Evolutionary conservation across 345 rosid species (phyloP).

Genomic region (Populus euphratica): DNA sequence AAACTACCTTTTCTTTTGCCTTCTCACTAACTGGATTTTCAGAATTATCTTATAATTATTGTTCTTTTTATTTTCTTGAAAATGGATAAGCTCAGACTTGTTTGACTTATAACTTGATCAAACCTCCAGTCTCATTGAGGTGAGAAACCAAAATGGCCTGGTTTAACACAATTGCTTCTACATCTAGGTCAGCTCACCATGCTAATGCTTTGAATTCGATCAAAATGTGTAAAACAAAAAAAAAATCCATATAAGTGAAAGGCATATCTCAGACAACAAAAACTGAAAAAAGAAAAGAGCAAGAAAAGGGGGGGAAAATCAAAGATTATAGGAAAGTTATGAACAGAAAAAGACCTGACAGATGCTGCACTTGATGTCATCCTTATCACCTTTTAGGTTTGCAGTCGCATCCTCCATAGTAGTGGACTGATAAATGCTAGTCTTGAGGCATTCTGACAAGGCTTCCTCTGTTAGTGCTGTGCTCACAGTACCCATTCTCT

Average conservation of each 20-base stretch:
- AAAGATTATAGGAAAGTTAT: not conserved
- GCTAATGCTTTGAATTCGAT: not conserved
- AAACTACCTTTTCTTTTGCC: not conserved
- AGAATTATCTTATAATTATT: too few relatives aligned
- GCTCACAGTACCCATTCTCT: slow-evolving; percentile 92
- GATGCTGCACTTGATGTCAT: slow-evolving; percentile 78
- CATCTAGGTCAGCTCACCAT: not conserved
- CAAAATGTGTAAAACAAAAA: too few relatives aligned
- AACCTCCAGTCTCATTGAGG: too few relatives aligned
- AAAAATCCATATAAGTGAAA: not conserved
- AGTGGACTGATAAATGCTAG: slow-evolving; percentile 44
- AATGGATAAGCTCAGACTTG: not conserved
- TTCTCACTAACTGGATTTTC: not conserved
- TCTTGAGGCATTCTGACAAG: slow-evolving; percentile 58
- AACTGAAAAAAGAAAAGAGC: not conserved
- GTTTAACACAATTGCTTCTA: not conserved
- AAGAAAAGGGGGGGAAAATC: not conserved
- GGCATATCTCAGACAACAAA: not conserved
- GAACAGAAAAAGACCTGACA: slow-evolving; percentile 64
- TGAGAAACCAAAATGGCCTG: too few relatives aligned
- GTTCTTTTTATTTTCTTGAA: not conserved
- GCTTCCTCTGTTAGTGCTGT: slow-evolving; percentile 89
- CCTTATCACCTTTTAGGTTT: slow-evolving; percentile 27
- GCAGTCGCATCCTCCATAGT: slow-evolving; percentile 29
- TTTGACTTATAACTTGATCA: not conserved